These are phyloP conservation scores for Aspergillus persii DNA, from an alignment of 2,329 filamentous ascomycete genomes.

Conservation along the genomic window DNA sequence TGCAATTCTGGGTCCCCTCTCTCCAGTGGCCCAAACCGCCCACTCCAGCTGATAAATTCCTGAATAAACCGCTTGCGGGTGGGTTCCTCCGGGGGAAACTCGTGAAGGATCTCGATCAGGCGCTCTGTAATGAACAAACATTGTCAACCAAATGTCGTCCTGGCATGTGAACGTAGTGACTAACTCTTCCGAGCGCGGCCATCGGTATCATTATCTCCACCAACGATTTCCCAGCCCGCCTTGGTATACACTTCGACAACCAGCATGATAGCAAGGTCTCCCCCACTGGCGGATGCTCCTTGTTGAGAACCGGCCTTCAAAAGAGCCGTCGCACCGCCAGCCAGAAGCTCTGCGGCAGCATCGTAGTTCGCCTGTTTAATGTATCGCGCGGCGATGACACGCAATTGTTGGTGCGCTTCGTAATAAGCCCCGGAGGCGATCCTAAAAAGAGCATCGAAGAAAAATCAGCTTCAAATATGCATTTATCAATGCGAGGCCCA, in stretches of 20 bases:
- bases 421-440: constrained; percentile 92
- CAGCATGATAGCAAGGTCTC: constrained; percentile 82
- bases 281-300: constrained; percentile 89
- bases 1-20: constrained; percentile 93
- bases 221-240: constrained; percentile 67
- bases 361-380: constrained; percentile 82
- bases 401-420: constrained; percentile 97
- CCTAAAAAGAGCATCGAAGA: constrained; percentile 44
- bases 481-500: neutral
- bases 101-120: constrained; percentile 72
- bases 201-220: constrained; percentile 53
- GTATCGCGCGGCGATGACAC: constrained; percentile 90
- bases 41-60: constrained; percentile 85
- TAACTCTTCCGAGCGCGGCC: constrained; percentile 61
- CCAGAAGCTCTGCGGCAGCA: constrained; percentile 83
- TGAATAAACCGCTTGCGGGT: constrained; percentile 89
- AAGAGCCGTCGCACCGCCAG: constrained; percentile 77
- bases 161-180: constrained; percentile 7
- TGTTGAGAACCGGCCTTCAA: constrained; percentile 63
- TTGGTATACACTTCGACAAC: constrained; percentile 89
- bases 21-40: constrained; percentile 79
- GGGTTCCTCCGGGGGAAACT: constrained; percentile 80
- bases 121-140: constrained; percentile 42
- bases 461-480: constrained; percentile 13
- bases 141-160: constrained; percentile 5